Evolutionary conservation across 805 yeast genomes (phyloP).

Genomic region (Candida tibetensis): DNA sequence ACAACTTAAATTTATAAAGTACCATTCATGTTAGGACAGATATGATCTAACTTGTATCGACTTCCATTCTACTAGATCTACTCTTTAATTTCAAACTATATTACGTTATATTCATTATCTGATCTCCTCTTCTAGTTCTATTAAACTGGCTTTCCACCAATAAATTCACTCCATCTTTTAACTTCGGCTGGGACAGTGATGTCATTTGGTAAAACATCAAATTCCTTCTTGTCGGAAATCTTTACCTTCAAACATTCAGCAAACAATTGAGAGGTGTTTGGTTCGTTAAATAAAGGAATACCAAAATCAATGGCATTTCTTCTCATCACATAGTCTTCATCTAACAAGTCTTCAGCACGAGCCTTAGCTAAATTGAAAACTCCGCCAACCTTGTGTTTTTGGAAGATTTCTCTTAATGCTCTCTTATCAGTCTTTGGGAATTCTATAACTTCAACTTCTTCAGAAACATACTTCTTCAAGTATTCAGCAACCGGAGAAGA

Average conservation of each 20-base stretch:
- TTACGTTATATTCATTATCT: background rate
- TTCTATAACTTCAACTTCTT: slow-evolving; percentile 64
- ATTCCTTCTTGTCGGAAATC: slow-evolving; percentile 53
- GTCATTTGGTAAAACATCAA: slow-evolving; percentile 36
- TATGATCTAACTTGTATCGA: too few relatives aligned
- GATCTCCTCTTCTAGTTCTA: slow-evolving; percentile 1
- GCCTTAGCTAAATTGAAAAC: slow-evolving; percentile 91
- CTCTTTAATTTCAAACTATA: too few relatives aligned
- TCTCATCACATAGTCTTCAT: slow-evolving; percentile 96
- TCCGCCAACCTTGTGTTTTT: slow-evolving; percentile 74
- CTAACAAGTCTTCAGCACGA: slow-evolving; percentile 80
- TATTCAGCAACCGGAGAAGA: slow-evolving; percentile 69
- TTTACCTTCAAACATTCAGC: slow-evolving; percentile 78
- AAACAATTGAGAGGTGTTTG: slow-evolving; percentile 85
- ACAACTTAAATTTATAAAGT: too few relatives aligned
- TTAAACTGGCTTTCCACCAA: slow-evolving; percentile 87
- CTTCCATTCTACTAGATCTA: too few relatives aligned
- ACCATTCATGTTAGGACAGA: too few relatives aligned
- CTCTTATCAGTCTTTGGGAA: slow-evolving; percentile 94
- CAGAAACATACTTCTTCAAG: slow-evolving; percentile 49
- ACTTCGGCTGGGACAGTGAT: slow-evolving; percentile 81
- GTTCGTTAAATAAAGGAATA: slow-evolving; percentile 94
- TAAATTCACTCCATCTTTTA: slow-evolving; percentile 92
- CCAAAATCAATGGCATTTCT: slow-evolving; percentile 98
- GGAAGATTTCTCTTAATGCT: slow-evolving; percentile 90